phyloP scores from a whole-genome alignment of 2,329 filamentous ascomycete species.

The Pseudogymnoascus sp. region DNA sequence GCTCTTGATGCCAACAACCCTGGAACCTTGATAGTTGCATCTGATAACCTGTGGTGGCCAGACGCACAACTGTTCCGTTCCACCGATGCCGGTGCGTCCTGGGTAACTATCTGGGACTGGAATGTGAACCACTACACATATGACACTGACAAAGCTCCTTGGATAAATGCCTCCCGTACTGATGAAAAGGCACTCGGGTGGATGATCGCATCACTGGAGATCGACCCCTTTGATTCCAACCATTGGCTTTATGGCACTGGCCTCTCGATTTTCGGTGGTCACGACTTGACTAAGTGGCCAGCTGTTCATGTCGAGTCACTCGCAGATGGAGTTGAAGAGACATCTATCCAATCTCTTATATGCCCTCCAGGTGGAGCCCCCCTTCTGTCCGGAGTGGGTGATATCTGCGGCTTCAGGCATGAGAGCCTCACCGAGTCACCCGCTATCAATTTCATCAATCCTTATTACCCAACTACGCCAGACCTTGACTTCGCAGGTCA shows the following conservation, averaged over 20 bases:
- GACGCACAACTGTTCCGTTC: constrained; percentile 49
- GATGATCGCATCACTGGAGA: constrained; percentile 52
- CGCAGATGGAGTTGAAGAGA: constrained; percentile 47
- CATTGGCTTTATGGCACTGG: constrained; percentile 55
- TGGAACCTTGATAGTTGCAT: constrained; percentile 47
- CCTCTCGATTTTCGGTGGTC: constrained; percentile 43
- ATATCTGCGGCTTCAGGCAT: constrained; percentile 42
- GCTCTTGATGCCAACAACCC: constrained; percentile 44
- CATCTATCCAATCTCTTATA: constrained; percentile 39
- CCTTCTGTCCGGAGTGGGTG: constrained; percentile 42
- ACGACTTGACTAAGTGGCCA: constrained; percentile 48
- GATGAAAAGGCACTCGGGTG: constrained; percentile 41
- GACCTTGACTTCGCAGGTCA: constrained; percentile 15
- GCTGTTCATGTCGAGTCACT: constrained; percentile 38
- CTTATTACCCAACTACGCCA: constrained; percentile 1
- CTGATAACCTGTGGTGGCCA: constrained; percentile 51
- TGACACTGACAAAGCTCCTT: constrained; percentile 41
- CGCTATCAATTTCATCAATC: background rate
- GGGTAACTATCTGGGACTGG: constrained; percentile 43
- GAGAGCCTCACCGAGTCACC: constrained; percentile 12
- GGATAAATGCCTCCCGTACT: constrained; percentile 42
- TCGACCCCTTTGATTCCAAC: constrained; percentile 49
- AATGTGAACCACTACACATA: constrained; percentile 39
- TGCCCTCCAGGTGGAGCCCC: constrained; percentile 42
- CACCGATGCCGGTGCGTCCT: constrained; percentile 42